These are phyloP conservation scores for Globisporangium barbulae DNA, from an alignment of 352 stramenopile species.

Conservation along the genomic window DNA sequence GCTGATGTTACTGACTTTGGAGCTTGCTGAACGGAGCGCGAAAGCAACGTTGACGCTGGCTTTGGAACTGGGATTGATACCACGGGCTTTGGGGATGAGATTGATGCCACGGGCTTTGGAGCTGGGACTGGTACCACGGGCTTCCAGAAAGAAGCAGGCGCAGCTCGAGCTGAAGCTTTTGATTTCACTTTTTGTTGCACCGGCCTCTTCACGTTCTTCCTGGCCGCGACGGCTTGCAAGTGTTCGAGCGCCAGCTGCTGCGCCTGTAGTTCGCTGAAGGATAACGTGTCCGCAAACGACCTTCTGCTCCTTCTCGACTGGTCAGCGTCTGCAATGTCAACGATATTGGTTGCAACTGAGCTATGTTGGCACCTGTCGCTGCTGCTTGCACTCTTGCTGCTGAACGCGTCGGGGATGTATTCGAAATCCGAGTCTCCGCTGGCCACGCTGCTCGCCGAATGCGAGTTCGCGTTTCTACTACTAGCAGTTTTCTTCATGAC, in stretches of 20 bases:
- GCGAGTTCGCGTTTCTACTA: not conserved
- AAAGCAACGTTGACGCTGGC: not conserved
- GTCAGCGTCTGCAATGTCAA: not conserved
- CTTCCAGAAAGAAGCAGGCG: not conserved
- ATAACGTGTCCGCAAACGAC: slow-evolving; percentile 38
- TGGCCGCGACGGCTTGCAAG: slow-evolving; percentile 15
- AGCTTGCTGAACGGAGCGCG: not conserved
- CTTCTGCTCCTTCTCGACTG: slow-evolving; percentile 17
- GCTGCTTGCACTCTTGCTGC: not conserved
- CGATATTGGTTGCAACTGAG: not conserved
- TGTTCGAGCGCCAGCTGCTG: slow-evolving; percentile 48
- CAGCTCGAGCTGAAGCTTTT: not conserved
- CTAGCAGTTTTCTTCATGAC: slow-evolving; percentile 1
- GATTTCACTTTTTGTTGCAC: not conserved
- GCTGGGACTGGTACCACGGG: not conserved
- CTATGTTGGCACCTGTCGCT: not conserved
- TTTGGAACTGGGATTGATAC: not conserved
- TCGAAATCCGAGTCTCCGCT: slow-evolving; percentile 8
- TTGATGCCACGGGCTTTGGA: not conserved
- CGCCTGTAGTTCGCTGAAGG: slow-evolving; percentile 60
- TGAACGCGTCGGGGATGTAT: slow-evolving; percentile 7
- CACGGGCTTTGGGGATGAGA: not conserved
- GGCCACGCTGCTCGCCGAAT: not conserved
- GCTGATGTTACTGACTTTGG: not conserved
- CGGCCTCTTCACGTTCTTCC: slow-evolving; percentile 20